Evolutionary conservation across 371 early-diverging fungal species (phyloP).

Genomic region (Mucor irregularis): DNA sequence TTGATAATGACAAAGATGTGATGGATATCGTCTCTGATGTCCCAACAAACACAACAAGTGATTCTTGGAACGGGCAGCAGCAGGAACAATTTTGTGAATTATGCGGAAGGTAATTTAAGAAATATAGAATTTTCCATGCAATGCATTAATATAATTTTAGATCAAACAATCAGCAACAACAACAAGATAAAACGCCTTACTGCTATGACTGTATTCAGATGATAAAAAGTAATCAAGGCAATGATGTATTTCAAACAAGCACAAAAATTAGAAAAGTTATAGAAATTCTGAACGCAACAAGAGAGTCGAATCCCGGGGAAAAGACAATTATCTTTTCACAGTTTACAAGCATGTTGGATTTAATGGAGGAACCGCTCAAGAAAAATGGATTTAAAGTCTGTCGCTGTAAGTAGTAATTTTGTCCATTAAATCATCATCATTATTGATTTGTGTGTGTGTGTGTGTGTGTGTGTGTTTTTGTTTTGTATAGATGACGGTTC

Average conservation of each 20-base stretch:
- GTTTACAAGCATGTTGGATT: slow-evolving; percentile 77
- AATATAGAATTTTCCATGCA: neutral
- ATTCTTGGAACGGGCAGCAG: slow-evolving; percentile 4
- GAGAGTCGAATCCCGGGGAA: slow-evolving; percentile 33
- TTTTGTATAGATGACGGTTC: slow-evolving; percentile 56
- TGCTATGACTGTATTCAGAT: neutral
- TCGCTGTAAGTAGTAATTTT: slow-evolving; percentile 51
- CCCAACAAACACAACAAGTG: neutral
- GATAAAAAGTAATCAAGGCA: neutral
- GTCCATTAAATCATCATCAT: too few relatives aligned
- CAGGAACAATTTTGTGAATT: slow-evolving; percentile 21
- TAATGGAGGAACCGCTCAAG: slow-evolving; percentile 69
- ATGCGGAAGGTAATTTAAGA: slow-evolving; percentile 39
- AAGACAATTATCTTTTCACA: slow-evolving; percentile 91
- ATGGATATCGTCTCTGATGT: slow-evolving; percentile 24
- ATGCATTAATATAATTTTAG: neutral
- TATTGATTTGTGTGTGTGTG: too few relatives aligned
- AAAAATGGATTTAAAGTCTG: slow-evolving; percentile 61
- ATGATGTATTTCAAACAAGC: slow-evolving; percentile 29
- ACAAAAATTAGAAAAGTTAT: slow-evolving; percentile 55
- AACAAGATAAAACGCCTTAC: neutral
- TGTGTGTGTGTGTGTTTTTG: too few relatives aligned
- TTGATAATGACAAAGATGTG: slow-evolving; percentile 46
- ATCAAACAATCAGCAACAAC: neutral
- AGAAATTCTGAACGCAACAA: slow-evolving; percentile 40